These are phyloP conservation scores for Corinectria fuckeliana DNA, from an alignment of 2,329 filamentous ascomycete species.

Conservation along the genomic window DNA sequence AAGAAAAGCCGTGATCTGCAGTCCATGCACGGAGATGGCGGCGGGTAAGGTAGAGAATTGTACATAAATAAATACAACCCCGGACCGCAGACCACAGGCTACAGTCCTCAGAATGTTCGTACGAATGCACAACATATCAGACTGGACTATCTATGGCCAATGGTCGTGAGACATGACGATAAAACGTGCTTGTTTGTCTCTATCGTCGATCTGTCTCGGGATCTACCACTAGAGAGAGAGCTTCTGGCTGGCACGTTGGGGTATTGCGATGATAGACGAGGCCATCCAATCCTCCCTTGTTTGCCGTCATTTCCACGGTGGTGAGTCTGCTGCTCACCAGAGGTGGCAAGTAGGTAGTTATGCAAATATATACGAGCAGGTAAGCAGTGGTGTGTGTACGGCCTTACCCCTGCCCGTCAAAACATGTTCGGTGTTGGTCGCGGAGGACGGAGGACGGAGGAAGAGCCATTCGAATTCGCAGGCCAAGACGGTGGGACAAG, in stretches of 20 bases:
- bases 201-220: background rate
- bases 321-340: background rate
- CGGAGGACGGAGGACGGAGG: no score
- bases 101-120: no score
- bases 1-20: slow-evolving; percentile 13
- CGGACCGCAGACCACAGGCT: no score
- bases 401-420: slow-evolving; percentile 15
- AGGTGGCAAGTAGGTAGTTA: background rate
- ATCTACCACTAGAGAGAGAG: background rate
- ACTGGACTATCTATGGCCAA: background rate
- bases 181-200: background rate
- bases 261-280: background rate
- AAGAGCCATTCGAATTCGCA: background rate
- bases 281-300: background rate
- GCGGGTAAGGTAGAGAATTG: slow-evolving; percentile 5
- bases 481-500: slow-evolving; percentile 9
- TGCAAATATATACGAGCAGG: no score
- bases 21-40: slow-evolving; percentile 16
- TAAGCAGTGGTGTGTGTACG: slow-evolving; percentile 12
- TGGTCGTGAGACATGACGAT: background rate
- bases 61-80: no score
- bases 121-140: no score
- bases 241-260: background rate
- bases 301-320: background rate
- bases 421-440: background rate